Evolutionary conservation across 768 basidiomycete genomes (phyloP), one percentile per base, ranked within the genome.

Genomic region (Mycena olivaceomarginata): DNA sequence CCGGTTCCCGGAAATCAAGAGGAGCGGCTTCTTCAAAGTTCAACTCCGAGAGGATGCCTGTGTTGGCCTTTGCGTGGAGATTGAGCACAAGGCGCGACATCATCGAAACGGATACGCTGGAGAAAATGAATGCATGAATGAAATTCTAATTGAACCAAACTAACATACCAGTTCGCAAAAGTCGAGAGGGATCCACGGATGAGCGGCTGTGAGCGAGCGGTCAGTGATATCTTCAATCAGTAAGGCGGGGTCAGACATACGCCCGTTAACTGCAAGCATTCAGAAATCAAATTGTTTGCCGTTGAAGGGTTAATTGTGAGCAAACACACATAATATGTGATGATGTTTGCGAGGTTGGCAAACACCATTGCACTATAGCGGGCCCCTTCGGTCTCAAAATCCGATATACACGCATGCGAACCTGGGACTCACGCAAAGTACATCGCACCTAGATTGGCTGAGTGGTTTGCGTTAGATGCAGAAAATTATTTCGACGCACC

Each of bases 31-130:
- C 39, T 18, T 62, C 37, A 13, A 59, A 59, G 59, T 59, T 59
- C 57, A 62, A 18, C 60, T 62, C 37, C 60, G 39, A 62, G 60
- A 62, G 39, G 60, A 62, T 40, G 60, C 60, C 60, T 18, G 60
- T 40, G 39, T 62, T 62, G 60, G 60, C 60, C 39, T 20, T 62
- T 40, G 37, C 60, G 18, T 62, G 39, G 39, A 62, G 60, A 18
- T 62, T 62, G 60, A 62, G 60, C 60, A 62, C n/a, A 39, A 62
- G 60, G 60, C 60, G 60, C 39, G 60, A 62, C 60, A 62, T 62
- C 60, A 62, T 62, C 39, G 60, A 62, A 37, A 62, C 39, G 18
- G 60, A 62, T 18, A 62, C 60, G 18, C 60, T 60, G 59, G 13
- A 9, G 31, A 37, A 16, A 40, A 39, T 40, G 12, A 62, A 40